These are phyloP conservation scores for Pholiota molesta DNA, from an alignment of 768 basidiomycete species.

Conservation along the genomic window DNA sequence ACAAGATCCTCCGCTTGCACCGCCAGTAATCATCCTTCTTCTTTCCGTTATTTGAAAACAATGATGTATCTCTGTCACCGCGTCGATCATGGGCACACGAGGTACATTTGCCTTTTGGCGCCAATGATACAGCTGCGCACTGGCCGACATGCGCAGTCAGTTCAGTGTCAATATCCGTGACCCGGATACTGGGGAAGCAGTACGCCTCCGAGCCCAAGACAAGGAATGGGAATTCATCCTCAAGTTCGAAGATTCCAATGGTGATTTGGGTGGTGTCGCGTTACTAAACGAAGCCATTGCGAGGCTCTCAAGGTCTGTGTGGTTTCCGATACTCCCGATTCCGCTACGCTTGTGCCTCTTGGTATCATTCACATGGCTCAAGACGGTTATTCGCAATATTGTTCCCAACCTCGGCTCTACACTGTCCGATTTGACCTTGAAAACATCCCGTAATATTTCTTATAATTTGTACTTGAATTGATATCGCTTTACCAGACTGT, in stretches of 20 bases:
- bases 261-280: conserved; percentile 4
- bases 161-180: neutral
- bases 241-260: neutral
- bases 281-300: conserved; percentile 19
- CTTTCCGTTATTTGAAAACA: neutral
- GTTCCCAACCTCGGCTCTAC: neutral
- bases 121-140: no score
- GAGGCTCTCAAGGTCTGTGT: conserved; percentile 18
- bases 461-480: no score
- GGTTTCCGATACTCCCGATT: conserved; percentile 7
- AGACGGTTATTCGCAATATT: neutral
- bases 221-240: conserved; percentile 17
- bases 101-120: neutral
- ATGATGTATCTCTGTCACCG: neutral
- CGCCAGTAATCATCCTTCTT: no score
- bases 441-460: no score
- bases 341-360: conserved; percentile 1
- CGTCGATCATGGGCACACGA: neutral
- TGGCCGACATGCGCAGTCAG: no score
- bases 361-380: neutral
- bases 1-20: no score
- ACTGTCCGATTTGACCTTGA: neutral
- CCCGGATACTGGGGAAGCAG: neutral
- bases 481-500: no score
- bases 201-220: conserved; percentile 9